Evolutionary conservation across 2,329 filamentous ascomycete species (phyloP).

Genomic region (Cercospora beticola): DNA sequence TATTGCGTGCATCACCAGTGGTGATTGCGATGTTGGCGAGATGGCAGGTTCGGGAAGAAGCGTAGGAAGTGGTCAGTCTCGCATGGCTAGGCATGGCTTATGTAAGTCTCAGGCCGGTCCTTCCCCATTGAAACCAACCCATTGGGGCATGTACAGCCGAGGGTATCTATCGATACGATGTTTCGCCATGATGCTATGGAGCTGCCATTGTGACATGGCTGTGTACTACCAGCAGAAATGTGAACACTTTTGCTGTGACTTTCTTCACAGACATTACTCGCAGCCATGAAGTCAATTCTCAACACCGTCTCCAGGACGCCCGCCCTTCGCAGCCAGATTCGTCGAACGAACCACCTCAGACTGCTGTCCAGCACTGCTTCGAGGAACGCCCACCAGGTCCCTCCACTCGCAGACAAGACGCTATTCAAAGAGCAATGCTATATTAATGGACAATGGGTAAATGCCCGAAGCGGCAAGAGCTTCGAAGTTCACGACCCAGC

Average conservation of each 20-base stretch:
- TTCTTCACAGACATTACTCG: constrained; percentile 5
- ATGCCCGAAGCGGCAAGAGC: constrained; percentile 81
- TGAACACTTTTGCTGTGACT: background rate
- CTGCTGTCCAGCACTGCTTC: constrained; percentile 23
- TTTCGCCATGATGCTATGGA: background rate
- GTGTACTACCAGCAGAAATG: background rate
- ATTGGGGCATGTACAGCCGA: background rate
- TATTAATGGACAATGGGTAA: constrained; percentile 90
- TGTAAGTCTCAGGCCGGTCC: background rate
- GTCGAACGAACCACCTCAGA: constrained; percentile 24
- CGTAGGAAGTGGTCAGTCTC: background rate
- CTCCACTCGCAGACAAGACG: constrained; percentile 49
- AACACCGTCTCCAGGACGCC: constrained; percentile 23
- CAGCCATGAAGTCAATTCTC: constrained; percentile 29
- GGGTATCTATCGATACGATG: constrained; percentile 2
- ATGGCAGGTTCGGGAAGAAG: background rate
- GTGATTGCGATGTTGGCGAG: background rate
- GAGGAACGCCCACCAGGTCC: constrained; percentile 21
- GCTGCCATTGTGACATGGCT: background rate
- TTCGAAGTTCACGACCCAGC: constrained; percentile 90
- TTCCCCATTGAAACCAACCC: background rate
- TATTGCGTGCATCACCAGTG: background rate
- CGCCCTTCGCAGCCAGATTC: constrained; percentile 27
- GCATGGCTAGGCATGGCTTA: background rate
- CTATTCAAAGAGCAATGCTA: constrained; percentile 83